Percentiles rank a stretch among this genome's conserved stretches.
These are phyloP conservation scores for Lepiota venenata DNA, from an alignment of 768 basidiomycete genomes.

Conservation along the genomic window DNA sequence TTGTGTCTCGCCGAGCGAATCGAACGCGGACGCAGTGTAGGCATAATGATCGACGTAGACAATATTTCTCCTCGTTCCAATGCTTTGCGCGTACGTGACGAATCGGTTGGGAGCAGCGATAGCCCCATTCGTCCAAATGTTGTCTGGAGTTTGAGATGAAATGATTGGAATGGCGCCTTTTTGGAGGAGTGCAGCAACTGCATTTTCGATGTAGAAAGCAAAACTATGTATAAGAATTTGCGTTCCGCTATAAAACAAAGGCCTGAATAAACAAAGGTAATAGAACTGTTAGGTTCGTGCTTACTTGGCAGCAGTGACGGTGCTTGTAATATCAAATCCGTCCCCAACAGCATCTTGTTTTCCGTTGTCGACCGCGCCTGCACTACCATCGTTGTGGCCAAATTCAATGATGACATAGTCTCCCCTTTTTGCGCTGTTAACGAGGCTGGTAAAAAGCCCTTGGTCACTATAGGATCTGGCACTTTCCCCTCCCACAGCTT, in stretches of 20 bases:
- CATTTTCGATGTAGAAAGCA: constrained; percentile 43
- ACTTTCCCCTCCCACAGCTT: constrained; percentile 42
- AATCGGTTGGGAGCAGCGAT: constrained; percentile 36
- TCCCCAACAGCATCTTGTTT: constrained; percentile 39
- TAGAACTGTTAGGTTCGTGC: constrained; percentile 1
- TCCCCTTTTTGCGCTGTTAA: constrained; percentile 34
- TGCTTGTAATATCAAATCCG: constrained; percentile 30
- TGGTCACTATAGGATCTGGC: constrained; percentile 46
- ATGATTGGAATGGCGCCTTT: constrained; percentile 48
- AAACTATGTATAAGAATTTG: constrained; percentile 40
- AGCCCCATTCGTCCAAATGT: constrained; percentile 35
- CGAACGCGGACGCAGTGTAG: constrained; percentile 39
- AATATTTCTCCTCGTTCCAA: constrained; percentile 31
- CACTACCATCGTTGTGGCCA: constrained; percentile 44
- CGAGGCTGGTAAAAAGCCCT: constrained; percentile 39
- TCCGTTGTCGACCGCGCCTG: constrained; percentile 37
- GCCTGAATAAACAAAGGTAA: neutral
- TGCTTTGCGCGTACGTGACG: constrained; percentile 39
- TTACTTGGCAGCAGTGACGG: constrained; percentile 33
- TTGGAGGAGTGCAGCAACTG: constrained; percentile 34
- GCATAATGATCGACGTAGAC: constrained; percentile 45
- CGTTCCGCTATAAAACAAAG: constrained; percentile 28
- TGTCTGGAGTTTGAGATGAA: constrained; percentile 45
- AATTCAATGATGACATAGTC: constrained; percentile 45
- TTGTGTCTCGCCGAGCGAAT: constrained; percentile 34